phyloP scores from a whole-genome alignment of 208 protist genomes.

The Trypanosoma melophagium region DNA sequence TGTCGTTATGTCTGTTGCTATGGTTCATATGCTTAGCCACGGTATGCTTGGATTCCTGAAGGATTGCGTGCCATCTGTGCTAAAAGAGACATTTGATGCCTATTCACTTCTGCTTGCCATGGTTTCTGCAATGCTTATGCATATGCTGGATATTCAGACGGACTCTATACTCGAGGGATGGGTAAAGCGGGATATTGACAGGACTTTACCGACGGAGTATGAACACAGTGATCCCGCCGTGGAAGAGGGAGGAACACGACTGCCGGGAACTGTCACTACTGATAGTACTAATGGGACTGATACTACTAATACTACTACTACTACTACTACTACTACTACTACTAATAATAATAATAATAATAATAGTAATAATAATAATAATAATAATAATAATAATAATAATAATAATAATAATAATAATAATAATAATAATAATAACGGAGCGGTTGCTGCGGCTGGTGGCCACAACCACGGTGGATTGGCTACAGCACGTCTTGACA shows the following conservation, averaged over 20 bases:
- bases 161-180: slow-evolving; percentile 38
- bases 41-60: slow-evolving; percentile 33
- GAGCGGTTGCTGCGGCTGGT: background rate
- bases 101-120: slow-evolving; percentile 60
- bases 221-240: background rate
- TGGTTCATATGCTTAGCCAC: slow-evolving; percentile 66
- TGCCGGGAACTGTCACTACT: background rate
- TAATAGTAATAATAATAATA: too few species aligned
- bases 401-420: too few species aligned
- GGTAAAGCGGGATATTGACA: slow-evolving; percentile 2
- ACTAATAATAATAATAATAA: too few species aligned
- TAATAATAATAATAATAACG: background rate
- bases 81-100: slow-evolving; percentile 41
- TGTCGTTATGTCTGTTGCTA: slow-evolving; percentile 52
- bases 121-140: slow-evolving; percentile 56
- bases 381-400: too few species aligned
- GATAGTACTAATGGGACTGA: background rate
- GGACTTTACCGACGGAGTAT: background rate
- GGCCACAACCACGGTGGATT: slow-evolving; percentile 11
- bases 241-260: too few species aligned
- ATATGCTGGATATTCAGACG: slow-evolving; percentile 45
- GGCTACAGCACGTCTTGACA: background rate
- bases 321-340: too few species aligned
- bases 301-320: too few species aligned
- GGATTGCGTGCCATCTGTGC: slow-evolving; percentile 44